phyloP scores from a whole-genome alignment of 2,329 filamentous ascomycete genomes.

The Geosmithia putterillii region DNA sequence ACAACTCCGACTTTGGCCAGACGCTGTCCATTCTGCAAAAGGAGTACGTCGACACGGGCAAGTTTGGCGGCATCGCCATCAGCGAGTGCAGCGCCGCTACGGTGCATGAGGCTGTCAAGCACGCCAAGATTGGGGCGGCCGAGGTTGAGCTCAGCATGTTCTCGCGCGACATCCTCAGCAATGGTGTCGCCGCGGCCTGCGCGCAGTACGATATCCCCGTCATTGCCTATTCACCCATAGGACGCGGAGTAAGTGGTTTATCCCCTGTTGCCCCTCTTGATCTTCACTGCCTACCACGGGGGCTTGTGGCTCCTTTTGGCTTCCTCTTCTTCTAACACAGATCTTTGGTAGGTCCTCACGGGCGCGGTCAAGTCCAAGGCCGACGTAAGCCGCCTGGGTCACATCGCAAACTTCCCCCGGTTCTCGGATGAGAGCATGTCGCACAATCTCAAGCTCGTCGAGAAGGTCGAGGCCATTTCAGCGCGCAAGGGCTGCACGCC shows the following conservation, averaged over 20 bases:
- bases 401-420: slow-evolving; percentile 33
- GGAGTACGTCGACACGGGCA: slow-evolving; percentile 38
- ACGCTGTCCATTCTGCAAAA: slow-evolving; percentile 29
- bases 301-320: background rate
- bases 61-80: slow-evolving; percentile 37
- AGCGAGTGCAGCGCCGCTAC: slow-evolving; percentile 37
- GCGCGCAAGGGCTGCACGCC: slow-evolving; percentile 45
- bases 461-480: slow-evolving; percentile 43
- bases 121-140: slow-evolving; percentile 30
- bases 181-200: slow-evolving; percentile 42
- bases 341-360: slow-evolving; percentile 38
- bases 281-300: slow-evolving; percentile 1
- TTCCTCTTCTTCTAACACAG: slow-evolving; percentile 16
- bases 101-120: slow-evolving; percentile 31
- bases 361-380: slow-evolving; percentile 36
- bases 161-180: slow-evolving; percentile 31
- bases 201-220: slow-evolving; percentile 55
- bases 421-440: slow-evolving; percentile 51
- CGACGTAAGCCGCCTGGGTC: slow-evolving; percentile 43
- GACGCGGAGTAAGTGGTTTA: slow-evolving; percentile 32
- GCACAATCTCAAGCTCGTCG: slow-evolving; percentile 49
- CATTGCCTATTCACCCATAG: slow-evolving; percentile 61
- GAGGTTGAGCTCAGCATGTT: slow-evolving; percentile 44
- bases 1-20: slow-evolving; percentile 27
- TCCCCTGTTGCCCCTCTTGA: background rate